Evolutionary conservation across 352 stramenopile genomes (phyloP).

Genomic region (Aphanomyces stellatus): DNA sequence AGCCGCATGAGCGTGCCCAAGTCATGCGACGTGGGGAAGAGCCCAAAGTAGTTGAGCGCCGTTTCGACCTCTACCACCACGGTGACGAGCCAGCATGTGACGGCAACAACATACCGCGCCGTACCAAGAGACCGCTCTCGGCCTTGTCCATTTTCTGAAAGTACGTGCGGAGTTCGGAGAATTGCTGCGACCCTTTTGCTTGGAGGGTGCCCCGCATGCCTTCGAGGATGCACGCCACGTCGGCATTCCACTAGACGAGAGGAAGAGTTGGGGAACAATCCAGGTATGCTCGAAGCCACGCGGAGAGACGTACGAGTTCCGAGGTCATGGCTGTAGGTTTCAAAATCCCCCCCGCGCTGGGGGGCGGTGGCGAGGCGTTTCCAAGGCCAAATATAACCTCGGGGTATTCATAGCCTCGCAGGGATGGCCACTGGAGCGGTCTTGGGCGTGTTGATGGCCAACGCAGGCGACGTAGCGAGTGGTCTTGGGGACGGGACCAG

Average conservation of each 20-base stretch:
- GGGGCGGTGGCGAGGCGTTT: too few relatives aligned
- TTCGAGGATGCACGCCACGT: background rate
- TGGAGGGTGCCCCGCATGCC: background rate
- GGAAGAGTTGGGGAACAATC: too few relatives aligned
- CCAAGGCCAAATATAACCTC: too few relatives aligned
- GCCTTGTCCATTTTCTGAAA: conserved; percentile 1
- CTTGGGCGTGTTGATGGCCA: too few relatives aligned
- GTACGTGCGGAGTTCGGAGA: conserved; percentile 1
- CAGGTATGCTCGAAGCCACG: too few relatives aligned
- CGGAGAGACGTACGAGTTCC: too few relatives aligned
- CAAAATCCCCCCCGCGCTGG: too few relatives aligned
- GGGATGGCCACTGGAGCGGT: too few relatives aligned
- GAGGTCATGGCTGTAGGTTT: too few relatives aligned
- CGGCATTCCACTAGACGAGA: conserved; percentile 8
- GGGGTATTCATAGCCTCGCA: too few relatives aligned
- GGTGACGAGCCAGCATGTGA: background rate
- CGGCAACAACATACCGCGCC: background rate
- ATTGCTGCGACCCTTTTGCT: conserved; percentile 14
- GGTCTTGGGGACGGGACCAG: too few relatives aligned
- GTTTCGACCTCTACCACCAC: conserved; percentile 8
- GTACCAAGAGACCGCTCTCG: background rate
- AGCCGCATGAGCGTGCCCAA: conserved; percentile 1
- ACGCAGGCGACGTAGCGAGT: too few relatives aligned
- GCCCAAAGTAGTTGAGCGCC: conserved; percentile 15
- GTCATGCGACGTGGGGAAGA: conserved; percentile 13